These are phyloP conservation scores for Dendrobium chrysotoxum DNA, from an alignment of 106 monocot genomes.

Conservation along the genomic window DNA sequence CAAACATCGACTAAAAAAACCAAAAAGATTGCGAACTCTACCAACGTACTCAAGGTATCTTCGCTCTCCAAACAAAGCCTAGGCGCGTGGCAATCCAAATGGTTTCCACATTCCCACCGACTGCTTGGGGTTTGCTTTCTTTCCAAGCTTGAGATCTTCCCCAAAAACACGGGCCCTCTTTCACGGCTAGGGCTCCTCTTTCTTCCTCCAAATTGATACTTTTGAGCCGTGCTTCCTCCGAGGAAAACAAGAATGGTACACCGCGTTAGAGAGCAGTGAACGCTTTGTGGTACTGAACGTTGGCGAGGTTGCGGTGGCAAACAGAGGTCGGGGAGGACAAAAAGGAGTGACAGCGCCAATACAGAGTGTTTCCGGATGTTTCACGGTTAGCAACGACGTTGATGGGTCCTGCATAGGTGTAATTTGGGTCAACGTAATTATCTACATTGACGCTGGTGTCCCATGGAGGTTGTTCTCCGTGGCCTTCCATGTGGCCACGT, in stretches of 20 bases:
- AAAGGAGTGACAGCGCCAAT: slow-evolving; percentile 10
- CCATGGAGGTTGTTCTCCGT: not conserved
- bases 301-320: slow-evolving; percentile 1
- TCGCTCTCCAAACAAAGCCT: not conserved
- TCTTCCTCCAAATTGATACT: not conserved
- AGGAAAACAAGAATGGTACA: not conserved
- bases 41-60: too few species aligned
- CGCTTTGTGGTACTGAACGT: not conserved
- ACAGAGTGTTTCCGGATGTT: slow-evolving; percentile 15
- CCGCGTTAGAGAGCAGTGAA: not conserved
- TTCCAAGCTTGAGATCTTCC: not conserved
- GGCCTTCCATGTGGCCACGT: not conserved
- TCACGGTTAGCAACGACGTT: not conserved
- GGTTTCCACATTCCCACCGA: slow-evolving; percentile 7
- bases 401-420: not conserved
- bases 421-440: not conserved
- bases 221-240: not conserved
- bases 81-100: not conserved
- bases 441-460: not conserved
- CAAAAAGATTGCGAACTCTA: not conserved
- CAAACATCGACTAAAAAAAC: not conserved
- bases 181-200: not conserved
- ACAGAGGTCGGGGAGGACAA: not conserved
- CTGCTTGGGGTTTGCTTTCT: not conserved
- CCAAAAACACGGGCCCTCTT: too few species aligned